Percentiles rank a stretch among this genome's conserved stretches.
Conservation (phyloP, 768 basidiomycete species). For the Cystobasidium ongulense region DNA sequence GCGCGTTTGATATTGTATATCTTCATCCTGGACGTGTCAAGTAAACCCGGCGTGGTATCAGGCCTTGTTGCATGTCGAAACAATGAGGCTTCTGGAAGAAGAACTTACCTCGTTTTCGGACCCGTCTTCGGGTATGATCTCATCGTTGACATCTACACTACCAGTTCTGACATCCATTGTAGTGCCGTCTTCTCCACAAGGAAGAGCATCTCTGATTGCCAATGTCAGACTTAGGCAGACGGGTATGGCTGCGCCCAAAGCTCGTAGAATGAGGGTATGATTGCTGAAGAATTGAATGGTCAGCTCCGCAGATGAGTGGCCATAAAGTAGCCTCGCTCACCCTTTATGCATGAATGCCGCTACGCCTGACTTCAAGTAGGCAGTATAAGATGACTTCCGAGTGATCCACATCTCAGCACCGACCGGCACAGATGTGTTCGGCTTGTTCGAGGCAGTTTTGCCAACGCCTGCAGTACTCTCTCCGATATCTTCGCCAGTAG, state of each 20-base stretch:
- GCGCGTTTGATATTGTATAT: constrained; percentile 38
- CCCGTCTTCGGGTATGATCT: constrained; percentile 60
- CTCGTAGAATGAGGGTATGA: constrained; percentile 64
- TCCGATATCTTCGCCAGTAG: constrained; percentile 34
- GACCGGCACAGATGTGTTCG: not conserved
- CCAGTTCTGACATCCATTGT: constrained; percentile 50
- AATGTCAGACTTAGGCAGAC: constrained; percentile 62
- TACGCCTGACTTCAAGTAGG: constrained; percentile 38
- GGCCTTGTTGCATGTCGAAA: no score
- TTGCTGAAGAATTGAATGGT: constrained; percentile 54
- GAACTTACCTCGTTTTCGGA: constrained; percentile 54
- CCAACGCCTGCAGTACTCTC: not conserved
- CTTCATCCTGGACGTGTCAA: constrained; percentile 39
- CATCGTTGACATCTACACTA: constrained; percentile 52
- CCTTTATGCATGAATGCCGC: constrained; percentile 38
- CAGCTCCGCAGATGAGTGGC: no score
- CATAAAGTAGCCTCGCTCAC: no score
- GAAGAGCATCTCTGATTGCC: constrained; percentile 65
- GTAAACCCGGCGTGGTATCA: no score
- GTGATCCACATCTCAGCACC: constrained; percentile 33
- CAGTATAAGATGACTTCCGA: constrained; percentile 31
- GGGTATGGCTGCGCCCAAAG: constrained; percentile 85
- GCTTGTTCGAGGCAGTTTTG: not conserved
- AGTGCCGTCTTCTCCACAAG: constrained; percentile 64
- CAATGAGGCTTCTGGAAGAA: no score